Base-by-base conservation (phyloP, 139 green algal genomes). In the Yamagishiella unicocca region DNA sequence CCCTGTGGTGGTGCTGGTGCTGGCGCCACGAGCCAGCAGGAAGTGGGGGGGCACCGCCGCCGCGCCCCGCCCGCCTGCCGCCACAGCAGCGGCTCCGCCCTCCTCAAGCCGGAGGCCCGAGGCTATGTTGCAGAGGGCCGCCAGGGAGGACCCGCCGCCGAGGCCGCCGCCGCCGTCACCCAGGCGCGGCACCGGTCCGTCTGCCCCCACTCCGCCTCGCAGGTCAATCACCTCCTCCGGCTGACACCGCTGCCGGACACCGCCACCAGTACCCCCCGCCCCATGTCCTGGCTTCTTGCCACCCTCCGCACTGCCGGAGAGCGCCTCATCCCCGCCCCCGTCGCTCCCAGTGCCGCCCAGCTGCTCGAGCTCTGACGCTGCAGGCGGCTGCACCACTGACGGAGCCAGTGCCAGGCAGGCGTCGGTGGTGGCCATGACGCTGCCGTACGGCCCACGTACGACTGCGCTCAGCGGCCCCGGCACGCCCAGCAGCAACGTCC, bases 151-250 rank as follows among this genome's bases (percentile, higher is more conserved):
- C 19, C 1, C 21, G 8, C 27, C 2, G 4, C 8, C 35, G n/a
- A 19, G 1, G 21, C 22, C 45, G 19, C 46, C 72, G 72, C 43
- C 43, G 43, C 72, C 72, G 43, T 43, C 72, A 4, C 43, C 24
- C 4, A 4, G 25, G 1, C 38, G 31, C 29, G 21, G 46, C 10
- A 46, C 35, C 7, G 25, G 61, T 22, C 21, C 27, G 4, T 4
- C 42, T 2, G 14, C 45, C 46, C 31, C 31, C 31, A 86, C 1
- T 0, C 42, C 22, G 5, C 80, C 80, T 0, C 80, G 62, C 19
- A 86, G 67, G 42, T 86, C 80, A 0, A 86, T 42, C 4, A 86
- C 80, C 43, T 77, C 42, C n/a, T n/a, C n/a, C n/a, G n/a, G n/a
- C n/a, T n/a, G n/a, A n/a, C n/a, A n/a, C n/a, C n/a, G n/a, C n/a